Evolutionary conservation across 306 rosid genomes (phyloP).

Genomic region (Vigna nakashimae): DNA sequence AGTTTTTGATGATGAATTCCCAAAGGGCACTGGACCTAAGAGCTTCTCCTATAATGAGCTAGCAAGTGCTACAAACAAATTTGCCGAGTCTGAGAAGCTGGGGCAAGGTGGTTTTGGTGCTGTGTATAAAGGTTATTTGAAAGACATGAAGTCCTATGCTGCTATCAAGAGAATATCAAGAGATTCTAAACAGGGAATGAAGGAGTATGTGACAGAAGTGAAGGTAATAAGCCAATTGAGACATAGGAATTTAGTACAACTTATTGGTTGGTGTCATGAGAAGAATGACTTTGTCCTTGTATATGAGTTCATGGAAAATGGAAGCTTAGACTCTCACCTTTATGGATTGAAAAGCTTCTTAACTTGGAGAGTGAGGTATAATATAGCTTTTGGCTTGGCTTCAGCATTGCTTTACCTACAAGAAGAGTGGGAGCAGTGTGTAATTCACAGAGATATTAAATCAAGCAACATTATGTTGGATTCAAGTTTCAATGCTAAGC

Average conservation of each 20-base stretch:
- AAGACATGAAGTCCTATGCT: constrained; percentile 33
- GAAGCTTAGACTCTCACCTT: constrained; percentile 55
- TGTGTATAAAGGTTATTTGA: constrained; percentile 51
- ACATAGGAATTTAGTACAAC: constrained; percentile 52
- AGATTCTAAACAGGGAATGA: constrained; percentile 46
- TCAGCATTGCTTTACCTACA: constrained; percentile 53
- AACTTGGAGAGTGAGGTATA: constrained; percentile 49
- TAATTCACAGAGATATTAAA: constrained; percentile 59
- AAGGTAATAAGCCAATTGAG: constrained; percentile 53
- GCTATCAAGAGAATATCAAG: constrained; percentile 58
- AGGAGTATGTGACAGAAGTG: constrained; percentile 52
- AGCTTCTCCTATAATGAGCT: constrained; percentile 44
- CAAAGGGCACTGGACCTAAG: constrained; percentile 50
- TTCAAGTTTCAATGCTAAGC: constrained; percentile 50
- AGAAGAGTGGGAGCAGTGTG: constrained; percentile 58
- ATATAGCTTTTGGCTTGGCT: constrained; percentile 46
- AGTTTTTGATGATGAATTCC: constrained; percentile 45
- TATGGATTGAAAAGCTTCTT: constrained; percentile 23
- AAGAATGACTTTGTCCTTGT: constrained; percentile 49
- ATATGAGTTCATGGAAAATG: constrained; percentile 55
- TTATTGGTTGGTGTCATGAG: constrained; percentile 58
- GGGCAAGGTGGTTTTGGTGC: constrained; percentile 58
- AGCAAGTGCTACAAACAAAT: constrained; percentile 48
- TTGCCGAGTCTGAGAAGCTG: constrained; percentile 45
- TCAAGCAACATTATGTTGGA: constrained; percentile 62